Percentiles rank a stretch among this genome's conserved stretches.
These are phyloP conservation scores for Hypoxylon sp. DNA, from an alignment of 2,329 filamentous ascomycete genomes.

Conservation along the genomic window DNA sequence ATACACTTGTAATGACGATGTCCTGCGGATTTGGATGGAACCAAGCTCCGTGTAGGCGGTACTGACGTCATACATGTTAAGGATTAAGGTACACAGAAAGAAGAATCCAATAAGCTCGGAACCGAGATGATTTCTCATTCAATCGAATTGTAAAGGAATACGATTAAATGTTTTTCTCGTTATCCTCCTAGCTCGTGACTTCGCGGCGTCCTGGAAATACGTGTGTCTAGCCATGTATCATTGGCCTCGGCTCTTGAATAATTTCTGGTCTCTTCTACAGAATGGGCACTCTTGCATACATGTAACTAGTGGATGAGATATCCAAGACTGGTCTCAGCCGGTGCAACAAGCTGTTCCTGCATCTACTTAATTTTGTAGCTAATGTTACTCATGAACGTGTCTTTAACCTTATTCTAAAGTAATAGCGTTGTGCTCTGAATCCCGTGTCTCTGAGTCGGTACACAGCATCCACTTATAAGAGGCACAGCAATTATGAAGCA, in stretches of 20 bases:
- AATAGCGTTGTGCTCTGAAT: slow-evolving; percentile 13
- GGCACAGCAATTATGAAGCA: not conserved
- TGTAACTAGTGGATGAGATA: slow-evolving; percentile 15
- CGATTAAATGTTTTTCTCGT: slow-evolving; percentile 10
- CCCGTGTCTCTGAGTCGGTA: slow-evolving; percentile 12
- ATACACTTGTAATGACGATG: slow-evolving; percentile 37
- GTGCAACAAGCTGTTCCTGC: slow-evolving; percentile 33
- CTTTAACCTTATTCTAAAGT: slow-evolving; percentile 3
- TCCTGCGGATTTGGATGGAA: slow-evolving; percentile 14
- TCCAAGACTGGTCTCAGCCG: slow-evolving; percentile 7
- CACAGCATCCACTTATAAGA: not conserved
- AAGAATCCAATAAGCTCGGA: slow-evolving; percentile 10
- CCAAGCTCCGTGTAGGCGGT: slow-evolving; percentile 15
- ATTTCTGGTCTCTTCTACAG: slow-evolving; percentile 17
- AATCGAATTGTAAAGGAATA: slow-evolving; percentile 1
- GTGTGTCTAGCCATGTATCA: slow-evolving; percentile 8
- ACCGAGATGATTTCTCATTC: slow-evolving; percentile 7
- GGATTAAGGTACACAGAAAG: not conserved
- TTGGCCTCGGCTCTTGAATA: not conserved
- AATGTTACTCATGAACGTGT: slow-evolving; percentile 10
- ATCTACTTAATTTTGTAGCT: slow-evolving; percentile 16
- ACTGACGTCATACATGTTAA: slow-evolving; percentile 39
- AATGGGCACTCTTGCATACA: not conserved
- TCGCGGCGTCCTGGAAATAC: not conserved
- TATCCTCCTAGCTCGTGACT: slow-evolving; percentile 15